Conservation (phyloP, 495 filamentous ascomycete species). For the Tuber indicum region DNA sequence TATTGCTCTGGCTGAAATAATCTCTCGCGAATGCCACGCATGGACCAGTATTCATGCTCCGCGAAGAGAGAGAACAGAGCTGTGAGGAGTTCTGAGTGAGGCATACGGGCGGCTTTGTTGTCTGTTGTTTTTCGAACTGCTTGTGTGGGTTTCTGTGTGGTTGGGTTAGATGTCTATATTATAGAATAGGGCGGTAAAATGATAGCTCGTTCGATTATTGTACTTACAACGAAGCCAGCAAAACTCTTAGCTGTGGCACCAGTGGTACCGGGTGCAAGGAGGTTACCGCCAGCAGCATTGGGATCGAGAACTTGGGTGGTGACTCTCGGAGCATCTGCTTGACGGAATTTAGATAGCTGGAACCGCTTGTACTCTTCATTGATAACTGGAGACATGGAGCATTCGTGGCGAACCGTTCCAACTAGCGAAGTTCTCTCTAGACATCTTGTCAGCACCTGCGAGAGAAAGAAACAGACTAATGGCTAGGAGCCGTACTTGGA, state of each 20-base stretch:
- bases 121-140: constrained; percentile 45
- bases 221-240: constrained; percentile 55
- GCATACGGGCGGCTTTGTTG: constrained; percentile 63
- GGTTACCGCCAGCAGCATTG: constrained; percentile 42
- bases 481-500: constrained; percentile 57
- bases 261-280: constrained; percentile 51
- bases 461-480: background rate
- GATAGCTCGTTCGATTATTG: constrained; percentile 6
- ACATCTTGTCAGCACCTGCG: constrained; percentile 2
- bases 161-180: constrained; percentile 18
- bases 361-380: constrained; percentile 65
- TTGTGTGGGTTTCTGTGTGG: constrained; percentile 47
- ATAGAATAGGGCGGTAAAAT: background rate
- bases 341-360: constrained; percentile 54
- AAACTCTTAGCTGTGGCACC: constrained; percentile 47
- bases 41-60: constrained; percentile 78
- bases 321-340: constrained; percentile 58
- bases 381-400: constrained; percentile 66
- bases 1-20: constrained; percentile 85
- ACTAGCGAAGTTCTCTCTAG: constrained; percentile 73
- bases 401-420: constrained; percentile 67
- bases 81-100: constrained; percentile 78
- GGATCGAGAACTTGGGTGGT: constrained; percentile 49
- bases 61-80: constrained; percentile 73
- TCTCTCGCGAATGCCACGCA: constrained; percentile 66